phyloP scores from a whole-genome alignment of 2,329 filamentous ascomycete species.

The Trichoderma breve region DNA sequence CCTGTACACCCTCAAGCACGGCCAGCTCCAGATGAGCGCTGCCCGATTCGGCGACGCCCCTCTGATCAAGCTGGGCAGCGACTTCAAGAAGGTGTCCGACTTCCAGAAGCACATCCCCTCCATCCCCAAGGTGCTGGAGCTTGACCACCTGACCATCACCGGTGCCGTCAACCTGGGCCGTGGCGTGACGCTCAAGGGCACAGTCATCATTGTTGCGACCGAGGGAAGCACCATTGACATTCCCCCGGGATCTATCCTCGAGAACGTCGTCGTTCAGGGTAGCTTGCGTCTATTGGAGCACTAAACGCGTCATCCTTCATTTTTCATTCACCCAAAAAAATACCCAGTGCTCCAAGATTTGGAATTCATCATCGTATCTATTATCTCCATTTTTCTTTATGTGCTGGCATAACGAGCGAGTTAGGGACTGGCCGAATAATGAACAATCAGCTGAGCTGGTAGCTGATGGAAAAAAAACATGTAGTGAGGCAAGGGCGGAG shows the following conservation, averaged over 20 bases:
- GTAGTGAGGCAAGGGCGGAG: background rate
- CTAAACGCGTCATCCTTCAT: slow-evolving; percentile 36
- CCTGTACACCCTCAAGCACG: slow-evolving; percentile 97
- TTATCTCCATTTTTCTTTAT: slow-evolving; percentile 4
- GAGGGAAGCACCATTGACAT: slow-evolving; percentile 98
- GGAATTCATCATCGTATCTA: slow-evolving; percentile 17
- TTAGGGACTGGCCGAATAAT: background rate
- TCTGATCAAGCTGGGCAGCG: slow-evolving; percentile 95
- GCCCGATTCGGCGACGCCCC: slow-evolving; percentile 95
- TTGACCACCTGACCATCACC: slow-evolving; percentile 95
- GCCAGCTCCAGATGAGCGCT: slow-evolving; percentile 94
- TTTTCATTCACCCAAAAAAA: slow-evolving; percentile 12
- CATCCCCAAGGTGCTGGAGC: slow-evolving; percentile 87
- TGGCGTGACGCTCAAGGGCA: slow-evolving; percentile 94
- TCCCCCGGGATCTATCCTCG: slow-evolving; percentile 90
- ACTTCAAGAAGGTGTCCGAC: slow-evolving; percentile 99
- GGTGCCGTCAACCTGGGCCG: slow-evolving; percentile 95
- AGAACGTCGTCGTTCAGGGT: slow-evolving; percentile 98
- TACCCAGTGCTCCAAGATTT: slow-evolving; percentile 15
- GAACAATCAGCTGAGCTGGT: slow-evolving; percentile 1
- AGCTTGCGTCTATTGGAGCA: slow-evolving; percentile 75
- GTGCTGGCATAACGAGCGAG: slow-evolving; percentile 12
- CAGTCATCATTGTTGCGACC: slow-evolving; percentile 97
- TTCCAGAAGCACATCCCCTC: slow-evolving; percentile 85
- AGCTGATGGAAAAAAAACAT: slow-evolving; percentile 3